phyloP scores from a whole-genome alignment of 2,329 filamentous ascomycete genomes.

The Penicillium sp. region DNA sequence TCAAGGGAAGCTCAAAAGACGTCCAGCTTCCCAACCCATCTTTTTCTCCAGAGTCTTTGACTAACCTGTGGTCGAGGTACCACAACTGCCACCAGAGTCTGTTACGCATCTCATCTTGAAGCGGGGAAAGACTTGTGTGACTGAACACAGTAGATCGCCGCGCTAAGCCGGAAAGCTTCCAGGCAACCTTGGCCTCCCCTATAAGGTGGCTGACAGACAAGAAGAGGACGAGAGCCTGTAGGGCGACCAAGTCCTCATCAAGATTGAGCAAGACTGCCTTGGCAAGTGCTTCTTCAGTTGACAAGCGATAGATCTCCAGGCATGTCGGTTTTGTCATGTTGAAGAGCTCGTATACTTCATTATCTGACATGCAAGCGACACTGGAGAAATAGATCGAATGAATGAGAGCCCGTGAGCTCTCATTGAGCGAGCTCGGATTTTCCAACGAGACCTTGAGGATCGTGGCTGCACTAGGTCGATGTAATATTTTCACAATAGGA shows the following conservation, averaged over 20 bases:
- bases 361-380: neutral
- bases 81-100: slow-evolving; percentile 1
- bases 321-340: neutral
- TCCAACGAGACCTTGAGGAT: neutral
- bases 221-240: neutral
- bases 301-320: neutral
- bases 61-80: neutral
- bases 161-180: neutral
- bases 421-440: neutral
- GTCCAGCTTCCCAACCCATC: neutral
- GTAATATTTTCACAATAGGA: neutral
- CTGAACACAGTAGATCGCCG: neutral
- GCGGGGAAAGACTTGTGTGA: too few species aligned
- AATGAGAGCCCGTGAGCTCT: neutral
- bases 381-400: neutral
- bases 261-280: neutral
- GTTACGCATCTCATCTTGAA: neutral
- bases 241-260: neutral
- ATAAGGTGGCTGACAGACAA: neutral
- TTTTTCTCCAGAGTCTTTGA: neutral
- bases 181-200: neutral
- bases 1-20: neutral
- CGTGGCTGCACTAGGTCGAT: neutral
- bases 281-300: neutral
- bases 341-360: neutral